Evolutionary conservation across 345 rosid species (phyloP).

Genomic region (Excoecaria cochinchinensis): DNA sequence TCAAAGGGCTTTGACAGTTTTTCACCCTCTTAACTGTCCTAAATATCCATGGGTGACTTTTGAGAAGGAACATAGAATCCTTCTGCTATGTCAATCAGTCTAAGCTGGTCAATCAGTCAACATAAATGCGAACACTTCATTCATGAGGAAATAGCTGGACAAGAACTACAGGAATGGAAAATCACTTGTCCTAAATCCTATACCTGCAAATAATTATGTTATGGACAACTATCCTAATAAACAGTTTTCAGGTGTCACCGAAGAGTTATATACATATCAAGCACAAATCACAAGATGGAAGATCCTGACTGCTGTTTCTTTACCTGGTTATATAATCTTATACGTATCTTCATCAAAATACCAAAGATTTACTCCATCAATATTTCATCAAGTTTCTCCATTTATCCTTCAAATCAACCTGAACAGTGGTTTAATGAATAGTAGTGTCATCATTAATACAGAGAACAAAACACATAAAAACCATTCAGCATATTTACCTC

Average conservation of each 20-base stretch:
- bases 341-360: neutral
- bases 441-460: neutral
- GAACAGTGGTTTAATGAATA: neutral
- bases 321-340: neutral
- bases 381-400: constrained; percentile 57
- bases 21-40: neutral
- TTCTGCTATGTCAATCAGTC: neutral
- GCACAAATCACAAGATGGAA: neutral
- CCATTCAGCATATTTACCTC: constrained; percentile 29
- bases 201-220: neutral
- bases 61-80: neutral
- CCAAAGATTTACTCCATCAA: neutral
- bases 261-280: neutral
- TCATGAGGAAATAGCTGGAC: neutral
- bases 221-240: neutral
- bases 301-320: neutral
- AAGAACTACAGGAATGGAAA: neutral
- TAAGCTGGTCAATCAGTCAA: neutral
- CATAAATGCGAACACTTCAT: neutral
- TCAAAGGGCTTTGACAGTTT: too few relatives aligned
- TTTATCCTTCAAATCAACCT: constrained; percentile 70
- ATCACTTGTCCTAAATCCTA: neutral
- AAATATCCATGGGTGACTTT: neutral
- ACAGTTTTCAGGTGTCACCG: neutral
- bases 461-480: neutral